Conservation (phyloP, 1,139 yeast species). For the Saccharomyces hybrid region DNA sequence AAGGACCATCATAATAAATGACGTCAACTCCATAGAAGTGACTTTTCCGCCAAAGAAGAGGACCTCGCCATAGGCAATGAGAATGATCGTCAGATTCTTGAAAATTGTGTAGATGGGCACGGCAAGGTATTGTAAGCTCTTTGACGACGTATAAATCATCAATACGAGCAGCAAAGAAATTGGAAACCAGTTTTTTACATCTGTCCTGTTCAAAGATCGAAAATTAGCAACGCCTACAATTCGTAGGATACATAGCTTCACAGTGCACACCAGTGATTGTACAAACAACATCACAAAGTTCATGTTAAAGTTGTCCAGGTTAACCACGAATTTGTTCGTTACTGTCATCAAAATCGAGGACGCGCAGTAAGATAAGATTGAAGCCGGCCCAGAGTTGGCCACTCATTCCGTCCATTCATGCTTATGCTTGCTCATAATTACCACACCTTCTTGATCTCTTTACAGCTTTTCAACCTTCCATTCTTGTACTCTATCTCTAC, state of each 20-base stretch:
- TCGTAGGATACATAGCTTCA: slow-evolving; percentile 64
- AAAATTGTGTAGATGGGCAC: slow-evolving; percentile 95
- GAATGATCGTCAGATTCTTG: slow-evolving; percentile 89
- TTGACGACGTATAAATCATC: slow-evolving; percentile 93
- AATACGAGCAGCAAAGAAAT: slow-evolving; percentile 79
- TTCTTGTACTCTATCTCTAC: background rate
- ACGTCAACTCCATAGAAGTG: slow-evolving; percentile 78
- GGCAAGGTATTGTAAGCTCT: slow-evolving; percentile 80
- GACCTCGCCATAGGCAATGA: slow-evolving; percentile 97
- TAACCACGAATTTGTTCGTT: slow-evolving; percentile 87
- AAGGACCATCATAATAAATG: slow-evolving; percentile 82
- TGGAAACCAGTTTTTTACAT: slow-evolving; percentile 92
- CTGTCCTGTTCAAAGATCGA: slow-evolving; percentile 75
- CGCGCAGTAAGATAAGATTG: slow-evolving; percentile 77
- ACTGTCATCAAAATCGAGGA: slow-evolving; percentile 94
- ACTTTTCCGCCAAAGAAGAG: slow-evolving; percentile 93
- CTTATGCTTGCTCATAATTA: slow-evolving; percentile 18
- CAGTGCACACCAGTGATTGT: slow-evolving; percentile 74
- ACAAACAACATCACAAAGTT: slow-evolving; percentile 78
- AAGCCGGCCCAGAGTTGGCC: slow-evolving; percentile 75
- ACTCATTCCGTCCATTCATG: slow-evolving; percentile 22
- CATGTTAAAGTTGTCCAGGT: slow-evolving; percentile 75
- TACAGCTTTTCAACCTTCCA: background rate
- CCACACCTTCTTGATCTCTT: background rate
- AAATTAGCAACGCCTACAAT: slow-evolving; percentile 67